Percentiles rank a stretch among this genome's conserved stretches.
phyloP scores from a whole-genome alignment of 176 grass and related monocot genomes.

The Eragrostis nindensis region DNA sequence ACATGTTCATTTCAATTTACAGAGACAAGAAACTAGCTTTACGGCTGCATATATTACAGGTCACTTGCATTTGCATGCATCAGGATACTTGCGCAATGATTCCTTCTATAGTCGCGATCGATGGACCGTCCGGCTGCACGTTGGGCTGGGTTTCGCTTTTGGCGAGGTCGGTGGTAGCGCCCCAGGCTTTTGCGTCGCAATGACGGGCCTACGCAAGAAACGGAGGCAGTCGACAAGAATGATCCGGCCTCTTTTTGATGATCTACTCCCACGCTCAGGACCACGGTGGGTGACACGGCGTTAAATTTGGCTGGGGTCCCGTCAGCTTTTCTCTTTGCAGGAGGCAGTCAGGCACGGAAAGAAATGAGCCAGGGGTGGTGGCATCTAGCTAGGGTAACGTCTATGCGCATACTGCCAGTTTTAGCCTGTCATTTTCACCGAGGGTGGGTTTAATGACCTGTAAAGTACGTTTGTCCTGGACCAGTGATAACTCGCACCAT shows the following conservation, averaged over 20 bases:
- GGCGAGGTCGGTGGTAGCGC: constrained; percentile 51
- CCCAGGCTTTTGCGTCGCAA: constrained; percentile 41
- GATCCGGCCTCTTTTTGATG: constrained; percentile 31
- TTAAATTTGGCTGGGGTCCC: constrained; percentile 24
- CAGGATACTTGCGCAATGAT: not conserved
- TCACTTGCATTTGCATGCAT: not conserved
- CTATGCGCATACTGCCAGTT: no score
- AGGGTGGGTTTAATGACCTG: no score
- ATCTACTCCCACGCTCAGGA: constrained; percentile 15
- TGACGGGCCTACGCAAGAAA: constrained; percentile 28
- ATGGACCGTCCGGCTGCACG: constrained; percentile 27
- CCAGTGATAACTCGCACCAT: no score
- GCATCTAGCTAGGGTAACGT: no score
- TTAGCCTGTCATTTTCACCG: no score
- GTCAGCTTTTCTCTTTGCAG: constrained; percentile 26
- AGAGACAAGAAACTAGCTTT: no score
- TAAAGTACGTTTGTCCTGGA: no score
- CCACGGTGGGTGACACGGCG: constrained; percentile 29
- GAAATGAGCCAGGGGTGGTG: constrained; percentile 13
- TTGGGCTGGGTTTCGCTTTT: constrained; percentile 45
- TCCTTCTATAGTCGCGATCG: constrained; percentile 18
- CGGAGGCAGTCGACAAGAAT: constrained; percentile 44
- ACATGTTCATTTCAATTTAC: no score
- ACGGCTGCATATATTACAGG: no score
- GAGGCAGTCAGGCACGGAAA: constrained; percentile 44